Evolutionary conservation across 129 eudicot species (phyloP).

Genomic region (Solidago caesia): DNA sequence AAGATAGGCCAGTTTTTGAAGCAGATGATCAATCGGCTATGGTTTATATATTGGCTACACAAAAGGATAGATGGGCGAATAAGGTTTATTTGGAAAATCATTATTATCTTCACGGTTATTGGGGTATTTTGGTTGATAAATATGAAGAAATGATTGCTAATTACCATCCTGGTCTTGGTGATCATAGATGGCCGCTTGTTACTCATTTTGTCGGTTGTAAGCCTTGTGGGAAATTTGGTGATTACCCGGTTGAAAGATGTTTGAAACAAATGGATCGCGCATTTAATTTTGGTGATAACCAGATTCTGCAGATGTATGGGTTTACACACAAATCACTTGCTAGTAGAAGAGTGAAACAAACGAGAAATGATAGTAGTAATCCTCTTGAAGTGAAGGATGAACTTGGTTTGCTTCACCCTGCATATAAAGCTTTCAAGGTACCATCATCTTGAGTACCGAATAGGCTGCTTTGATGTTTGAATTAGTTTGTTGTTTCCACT

Average conservation of each 20-base stretch:
- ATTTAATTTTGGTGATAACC: slow-evolving; percentile 81
- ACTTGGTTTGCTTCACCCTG: slow-evolving; percentile 76
- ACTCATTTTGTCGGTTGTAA: slow-evolving; percentile 98
- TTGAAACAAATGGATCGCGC: slow-evolving; percentile 96
- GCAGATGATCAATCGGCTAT: slow-evolving; percentile 98
- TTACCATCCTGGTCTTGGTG: slow-evolving; percentile 83
- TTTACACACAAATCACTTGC: slow-evolving; percentile 71
- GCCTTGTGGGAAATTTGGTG: slow-evolving; percentile 89
- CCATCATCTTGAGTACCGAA: slow-evolving; percentile 46
- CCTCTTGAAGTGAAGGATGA: slow-evolving; percentile 77
- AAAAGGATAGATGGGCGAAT: slow-evolving; percentile 70
- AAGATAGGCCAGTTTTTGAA: slow-evolving; percentile 83
- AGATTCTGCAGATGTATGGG: slow-evolving; percentile 91
- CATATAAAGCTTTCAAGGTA: slow-evolving; percentile 66
- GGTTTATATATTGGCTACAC: slow-evolving; percentile 75
- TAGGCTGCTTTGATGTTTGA: slow-evolving; percentile 19
- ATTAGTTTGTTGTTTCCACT: slow-evolving; percentile 29
- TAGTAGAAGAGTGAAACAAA: slow-evolving; percentile 67
- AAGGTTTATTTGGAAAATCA: slow-evolving; percentile 79
- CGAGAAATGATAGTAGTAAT: slow-evolving; percentile 61
- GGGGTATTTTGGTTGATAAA: slow-evolving; percentile 87
- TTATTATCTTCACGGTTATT: slow-evolving; percentile 85
- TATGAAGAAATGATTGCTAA: slow-evolving; percentile 81
- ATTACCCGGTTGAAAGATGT: slow-evolving; percentile 90
- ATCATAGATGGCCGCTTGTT: slow-evolving; percentile 92